These are phyloP conservation scores for Mortierella sp. DNA, from an alignment of 371 early-diverging fungal species.

Conservation along the genomic window DNA sequence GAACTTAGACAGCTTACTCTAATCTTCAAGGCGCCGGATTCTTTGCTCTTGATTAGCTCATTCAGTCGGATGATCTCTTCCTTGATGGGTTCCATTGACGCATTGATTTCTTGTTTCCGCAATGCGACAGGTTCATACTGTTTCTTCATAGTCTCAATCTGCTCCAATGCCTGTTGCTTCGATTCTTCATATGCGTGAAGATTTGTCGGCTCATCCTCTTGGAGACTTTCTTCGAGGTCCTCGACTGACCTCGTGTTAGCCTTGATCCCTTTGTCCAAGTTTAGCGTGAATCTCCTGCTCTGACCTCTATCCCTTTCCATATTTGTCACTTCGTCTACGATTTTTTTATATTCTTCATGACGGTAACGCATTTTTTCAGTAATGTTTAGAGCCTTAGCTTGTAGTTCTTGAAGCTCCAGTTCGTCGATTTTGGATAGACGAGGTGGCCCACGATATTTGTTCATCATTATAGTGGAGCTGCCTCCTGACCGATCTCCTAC, in stretches of 20 bases:
- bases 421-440: constrained; percentile 65
- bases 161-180: constrained; percentile 42
- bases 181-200: constrained; percentile 55
- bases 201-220: constrained; percentile 35
- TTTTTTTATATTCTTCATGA: constrained; percentile 31
- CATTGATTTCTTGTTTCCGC: constrained; percentile 36
- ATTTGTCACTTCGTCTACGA: constrained; percentile 27
- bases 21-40: constrained; percentile 16
- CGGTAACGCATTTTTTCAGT: constrained; percentile 32
- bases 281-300: constrained; percentile 9
- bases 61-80: constrained; percentile 43
- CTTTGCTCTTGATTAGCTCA: constrained; percentile 32
- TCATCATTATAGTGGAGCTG: constrained; percentile 53
- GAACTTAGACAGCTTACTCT: constrained; percentile 19
- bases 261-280: constrained; percentile 23
- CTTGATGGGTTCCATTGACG: constrained; percentile 36
- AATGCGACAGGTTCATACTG: constrained; percentile 48
- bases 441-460: constrained; percentile 61
- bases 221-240: constrained; percentile 17
- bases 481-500: constrained; percentile 74
- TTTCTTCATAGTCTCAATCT: constrained; percentile 45
- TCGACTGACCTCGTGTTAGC: constrained; percentile 20
- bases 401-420: constrained; percentile 54
- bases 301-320: constrained; percentile 18
- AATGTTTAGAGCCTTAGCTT: constrained; percentile 38